Percentiles rank a stretch among this genome's conserved stretches.
Conservation (phyloP, 2,329 filamentous ascomycete species). For the Fusarium sp. region DNA sequence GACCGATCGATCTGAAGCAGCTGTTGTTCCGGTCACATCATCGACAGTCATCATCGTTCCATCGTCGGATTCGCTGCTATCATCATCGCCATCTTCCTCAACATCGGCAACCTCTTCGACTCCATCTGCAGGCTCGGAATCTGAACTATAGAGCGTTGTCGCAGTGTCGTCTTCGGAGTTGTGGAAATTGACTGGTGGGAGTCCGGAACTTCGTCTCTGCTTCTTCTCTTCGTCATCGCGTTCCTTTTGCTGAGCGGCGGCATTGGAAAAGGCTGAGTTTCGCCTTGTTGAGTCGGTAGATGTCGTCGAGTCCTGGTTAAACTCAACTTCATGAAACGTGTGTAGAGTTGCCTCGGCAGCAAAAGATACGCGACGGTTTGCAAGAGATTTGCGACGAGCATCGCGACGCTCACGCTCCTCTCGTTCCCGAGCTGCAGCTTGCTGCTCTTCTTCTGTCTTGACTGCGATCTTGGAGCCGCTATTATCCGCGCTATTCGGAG, state of each 20-base stretch:
- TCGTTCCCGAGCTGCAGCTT: conserved; percentile 73
- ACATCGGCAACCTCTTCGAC: conserved; percentile 66
- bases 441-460: conserved; percentile 75
- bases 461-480: conserved; percentile 68
- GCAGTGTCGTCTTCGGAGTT: conserved; percentile 72
- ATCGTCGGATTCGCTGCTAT: conserved; percentile 72
- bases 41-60: conserved; percentile 86
- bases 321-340: conserved; percentile 95
- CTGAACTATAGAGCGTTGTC: conserved; percentile 80
- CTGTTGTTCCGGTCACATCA: conserved; percentile 76
- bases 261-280: conserved; percentile 60
- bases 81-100: conserved; percentile 56
- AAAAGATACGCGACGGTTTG: conserved; percentile 94
- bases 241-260: conserved; percentile 58
- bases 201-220: conserved; percentile 71
- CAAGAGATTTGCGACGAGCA: conserved; percentile 89
- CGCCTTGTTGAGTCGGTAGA: conserved; percentile 80
- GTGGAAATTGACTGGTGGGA: conserved; percentile 71
- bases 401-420: conserved; percentile 82
- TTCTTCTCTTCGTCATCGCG: conserved; percentile 70
- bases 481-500: conserved; percentile 37
- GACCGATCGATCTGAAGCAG: conserved; percentile 66
- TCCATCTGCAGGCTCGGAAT: conserved; percentile 66
- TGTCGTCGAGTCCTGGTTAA: conserved; percentile 85
- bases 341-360: conserved; percentile 96